Base-by-base conservation (phyloP, 2,329 filamentous ascomycete genomes). In the Aspergillus sp. region DNA sequence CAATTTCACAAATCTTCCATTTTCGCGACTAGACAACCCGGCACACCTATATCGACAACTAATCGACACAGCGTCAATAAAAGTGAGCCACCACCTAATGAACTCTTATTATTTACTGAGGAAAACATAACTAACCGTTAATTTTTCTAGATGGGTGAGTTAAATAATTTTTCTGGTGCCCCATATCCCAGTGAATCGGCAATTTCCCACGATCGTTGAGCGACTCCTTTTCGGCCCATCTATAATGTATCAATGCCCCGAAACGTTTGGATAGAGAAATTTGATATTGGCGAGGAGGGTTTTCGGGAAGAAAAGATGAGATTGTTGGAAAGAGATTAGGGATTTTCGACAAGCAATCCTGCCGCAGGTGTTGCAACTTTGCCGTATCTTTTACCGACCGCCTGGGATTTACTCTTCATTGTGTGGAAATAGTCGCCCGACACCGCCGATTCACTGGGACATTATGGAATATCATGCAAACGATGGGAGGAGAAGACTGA, bases 91-190 rank as follows among this genome's bases (percentile, higher is more conserved):
- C 50, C 53, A 52, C 56, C 47, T 45, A 40, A 45, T 68, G 22
- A 51, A 42, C 37, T 51, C 60, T 58, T 56, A 61, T 51, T 57
- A 57, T 57, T 58, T 59, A 58, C 57, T 20, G 44, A 50, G 40
- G 62, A 55, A 57, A 63, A 51, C 44, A 50, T 63, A 66, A 64
- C 70, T 70, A 65, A 72, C 67, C 66, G 56, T 63, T 54, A 49
- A 64, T 57, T 61, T 41, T 60, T 68, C 63, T 71, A 86, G 84
- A 87, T 87, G 84, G 84, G 84, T 87, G 82, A 85, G 84, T 82
- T 73, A 59, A 63, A 61, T 57, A 58, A 65, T 61, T 68, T 64
- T 62, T 63, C 57, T 56, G 58, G 56, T 61, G 60, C 58, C 67
- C 65, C 62, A 68, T 64, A 63, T 62, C 50, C 58, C 60, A 61